phyloP scores from a whole-genome alignment of 1,284 basidiomycete genomes.

The Cryptococcus wingfieldii region DNA sequence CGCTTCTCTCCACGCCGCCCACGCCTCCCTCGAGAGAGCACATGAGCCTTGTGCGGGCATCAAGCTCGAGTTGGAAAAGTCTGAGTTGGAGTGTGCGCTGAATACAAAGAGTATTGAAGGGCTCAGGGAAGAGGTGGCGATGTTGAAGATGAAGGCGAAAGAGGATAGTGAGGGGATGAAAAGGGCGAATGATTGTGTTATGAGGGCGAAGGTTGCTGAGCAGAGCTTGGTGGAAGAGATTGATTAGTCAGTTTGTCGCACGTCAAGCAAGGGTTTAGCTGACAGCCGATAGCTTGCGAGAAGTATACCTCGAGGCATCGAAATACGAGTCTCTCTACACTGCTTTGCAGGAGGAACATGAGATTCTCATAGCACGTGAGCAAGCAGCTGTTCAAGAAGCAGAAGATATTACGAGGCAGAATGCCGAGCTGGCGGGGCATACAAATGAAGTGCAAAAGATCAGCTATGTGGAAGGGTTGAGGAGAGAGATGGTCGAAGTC shows the following conservation, averaged over 20 bases:
- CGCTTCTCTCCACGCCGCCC: conserved; percentile 4
- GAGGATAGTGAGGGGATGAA: conserved; percentile 24
- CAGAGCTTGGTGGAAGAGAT: conserved; percentile 36
- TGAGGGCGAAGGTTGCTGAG: conserved; percentile 27
- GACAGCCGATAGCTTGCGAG: conserved; percentile 15
- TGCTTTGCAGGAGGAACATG: conserved; percentile 18
- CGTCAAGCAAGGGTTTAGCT: background rate
- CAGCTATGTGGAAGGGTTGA: conserved; percentile 32
- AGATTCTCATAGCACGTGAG: conserved; percentile 21
- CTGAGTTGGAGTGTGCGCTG: conserved; percentile 5
- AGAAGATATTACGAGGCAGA: conserved; percentile 22
- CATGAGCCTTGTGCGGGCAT: conserved; percentile 18
- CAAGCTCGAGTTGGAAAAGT: background rate
- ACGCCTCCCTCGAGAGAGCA: conserved; percentile 5
- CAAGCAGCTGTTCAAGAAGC: conserved; percentile 24
- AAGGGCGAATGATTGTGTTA: conserved; percentile 25
- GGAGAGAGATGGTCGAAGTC: conserved; percentile 30
- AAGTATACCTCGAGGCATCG: conserved; percentile 15
- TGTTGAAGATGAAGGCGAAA: conserved; percentile 10
- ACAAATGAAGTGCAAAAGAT: conserved; percentile 32
- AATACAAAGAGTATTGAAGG: conserved; percentile 6
- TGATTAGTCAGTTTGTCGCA: conserved; percentile 24
- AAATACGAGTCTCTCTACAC: conserved; percentile 23
- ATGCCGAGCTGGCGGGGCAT: conserved; percentile 30
- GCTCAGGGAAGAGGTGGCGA: conserved; percentile 9